These are phyloP conservation scores for Rhizoclosmatium globosum DNA, from an alignment of 192 early-diverging fungal species.

Conservation along the genomic window DNA sequence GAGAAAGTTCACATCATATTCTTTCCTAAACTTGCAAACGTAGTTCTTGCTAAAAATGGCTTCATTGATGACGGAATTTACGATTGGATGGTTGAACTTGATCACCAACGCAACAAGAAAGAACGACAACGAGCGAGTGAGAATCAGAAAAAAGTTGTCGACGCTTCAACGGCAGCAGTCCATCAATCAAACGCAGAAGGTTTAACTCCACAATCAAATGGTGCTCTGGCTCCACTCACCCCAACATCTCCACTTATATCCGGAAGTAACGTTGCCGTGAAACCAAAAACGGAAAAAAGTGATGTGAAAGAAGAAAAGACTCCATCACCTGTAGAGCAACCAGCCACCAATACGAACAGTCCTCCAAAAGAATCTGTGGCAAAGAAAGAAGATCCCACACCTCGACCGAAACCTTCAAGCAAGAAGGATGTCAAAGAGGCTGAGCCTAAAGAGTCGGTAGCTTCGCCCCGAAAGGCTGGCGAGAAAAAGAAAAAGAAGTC, in stretches of 20 bases:
- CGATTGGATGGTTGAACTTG: conserved; percentile 86
- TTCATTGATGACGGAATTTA: conserved; percentile 91
- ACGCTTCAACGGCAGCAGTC: conserved; percentile 25
- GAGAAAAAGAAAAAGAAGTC: conserved; percentile 18
- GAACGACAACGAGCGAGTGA: conserved; percentile 52
- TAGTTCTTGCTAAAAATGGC: conserved; percentile 61
- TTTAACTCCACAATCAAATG: background rate
- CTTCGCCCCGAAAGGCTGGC: background rate
- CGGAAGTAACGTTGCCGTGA: background rate
- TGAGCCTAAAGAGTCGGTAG: background rate
- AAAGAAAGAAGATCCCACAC: background rate
- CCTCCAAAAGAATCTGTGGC: background rate
- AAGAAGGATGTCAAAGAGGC: background rate
- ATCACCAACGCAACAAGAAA: conserved; percentile 57
- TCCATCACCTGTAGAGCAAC: background rate
- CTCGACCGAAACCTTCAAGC: background rate
- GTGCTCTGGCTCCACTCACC: background rate
- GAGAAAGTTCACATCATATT: background rate
- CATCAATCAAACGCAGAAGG: conserved; percentile 14
- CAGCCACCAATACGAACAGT: background rate
- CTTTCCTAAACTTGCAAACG: background rate
- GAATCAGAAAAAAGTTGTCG: conserved; percentile 23
- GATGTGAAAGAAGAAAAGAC: background rate
- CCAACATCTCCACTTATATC: no score
- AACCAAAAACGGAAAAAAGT: background rate